These are phyloP conservation scores for Dryas integrifolia DNA, from an alignment of 331 rosid genomes.

Conservation along the genomic window DNA sequence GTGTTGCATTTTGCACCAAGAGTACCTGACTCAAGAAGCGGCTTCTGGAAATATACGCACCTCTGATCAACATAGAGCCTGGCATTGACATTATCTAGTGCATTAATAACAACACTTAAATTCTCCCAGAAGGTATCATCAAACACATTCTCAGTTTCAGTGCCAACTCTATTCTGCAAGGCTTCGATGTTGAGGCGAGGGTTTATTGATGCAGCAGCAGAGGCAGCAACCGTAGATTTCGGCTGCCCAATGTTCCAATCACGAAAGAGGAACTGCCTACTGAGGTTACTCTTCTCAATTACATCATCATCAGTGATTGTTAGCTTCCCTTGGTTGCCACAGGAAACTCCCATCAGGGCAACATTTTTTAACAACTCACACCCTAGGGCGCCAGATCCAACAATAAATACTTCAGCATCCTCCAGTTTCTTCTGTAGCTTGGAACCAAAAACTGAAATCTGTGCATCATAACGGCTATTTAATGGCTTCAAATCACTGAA, in stretches of 20 bases:
- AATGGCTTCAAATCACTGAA: conserved; percentile 70
- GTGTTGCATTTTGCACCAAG: conserved; percentile 98
- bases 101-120: conserved; percentile 75
- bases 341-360: conserved; percentile 96
- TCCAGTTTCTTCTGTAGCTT: conserved; percentile 88
- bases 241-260: conserved; percentile 99
- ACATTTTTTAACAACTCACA: conserved; percentile 89
- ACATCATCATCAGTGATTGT: conserved; percentile 95
- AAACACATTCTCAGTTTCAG: conserved; percentile 91
- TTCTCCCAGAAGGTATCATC: conserved; percentile 87
- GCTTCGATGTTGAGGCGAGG: conserved; percentile 68
- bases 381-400: conserved; percentile 96
- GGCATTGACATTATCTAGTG: conserved; percentile 91
- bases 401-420: conserved; percentile 74
- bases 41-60: conserved; percentile 94
- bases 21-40: conserved; percentile 97
- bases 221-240: conserved; percentile 88
- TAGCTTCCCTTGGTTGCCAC: conserved; percentile 69
- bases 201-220: conserved; percentile 82
- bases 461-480: conserved; percentile 92
- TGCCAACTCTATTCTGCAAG: conserved; percentile 86
- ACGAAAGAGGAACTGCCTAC: conserved; percentile 96
- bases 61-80: conserved; percentile 93
- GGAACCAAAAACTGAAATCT: conserved; percentile 92
- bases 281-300: conserved; percentile 94